phyloP scores from a whole-genome alignment of 1,284 basidiomycete species.

The Ganoderma leucocontextum region DNA sequence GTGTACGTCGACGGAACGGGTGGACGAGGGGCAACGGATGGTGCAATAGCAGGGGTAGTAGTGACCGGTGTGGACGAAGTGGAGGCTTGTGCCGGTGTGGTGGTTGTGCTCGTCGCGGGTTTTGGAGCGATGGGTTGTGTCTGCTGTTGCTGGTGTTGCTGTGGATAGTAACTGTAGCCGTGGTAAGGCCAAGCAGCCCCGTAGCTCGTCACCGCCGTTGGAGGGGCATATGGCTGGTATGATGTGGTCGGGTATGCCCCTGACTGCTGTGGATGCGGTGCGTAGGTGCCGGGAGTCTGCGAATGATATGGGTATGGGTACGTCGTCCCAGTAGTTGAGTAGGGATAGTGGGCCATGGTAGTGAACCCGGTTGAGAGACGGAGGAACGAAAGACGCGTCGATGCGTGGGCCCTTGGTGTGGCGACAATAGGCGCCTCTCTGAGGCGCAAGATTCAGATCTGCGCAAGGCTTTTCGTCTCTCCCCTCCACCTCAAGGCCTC shows the following conservation, averaged over 20 bases:
- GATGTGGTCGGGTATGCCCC: conserved; percentile 41
- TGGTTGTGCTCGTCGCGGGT: conserved; percentile 30
- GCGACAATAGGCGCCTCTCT: neutral
- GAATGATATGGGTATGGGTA: conserved; percentile 40
- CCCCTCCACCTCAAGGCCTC: neutral
- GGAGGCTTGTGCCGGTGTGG: conserved; percentile 29
- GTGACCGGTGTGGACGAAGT: conserved; percentile 35
- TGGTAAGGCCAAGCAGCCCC: conserved; percentile 44
- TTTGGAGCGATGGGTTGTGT: conserved; percentile 26
- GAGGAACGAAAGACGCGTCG: conserved; percentile 5
- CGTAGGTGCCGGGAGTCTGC: conserved; percentile 33
- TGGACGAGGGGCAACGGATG: conserved; percentile 26
- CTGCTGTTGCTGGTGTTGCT: conserved; percentile 36
- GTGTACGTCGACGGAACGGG: conserved; percentile 41
- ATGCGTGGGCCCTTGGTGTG: neutral
- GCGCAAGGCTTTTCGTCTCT: neutral
- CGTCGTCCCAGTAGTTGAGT: conserved; percentile 34
- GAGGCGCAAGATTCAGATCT: conserved; percentile 5
- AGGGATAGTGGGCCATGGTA: conserved; percentile 42
- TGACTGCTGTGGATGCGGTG: conserved; percentile 34
- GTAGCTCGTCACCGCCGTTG: conserved; percentile 43
- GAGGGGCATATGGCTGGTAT: conserved; percentile 42
- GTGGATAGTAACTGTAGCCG: conserved; percentile 41
- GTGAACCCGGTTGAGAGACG: neutral
- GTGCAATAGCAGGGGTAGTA: conserved; percentile 29